Percentiles rank a stretch among this genome's conserved stretches.
Conservation (phyloP, 1,284 basidiomycete species). For the Moesziomyces antarcticus region DNA sequence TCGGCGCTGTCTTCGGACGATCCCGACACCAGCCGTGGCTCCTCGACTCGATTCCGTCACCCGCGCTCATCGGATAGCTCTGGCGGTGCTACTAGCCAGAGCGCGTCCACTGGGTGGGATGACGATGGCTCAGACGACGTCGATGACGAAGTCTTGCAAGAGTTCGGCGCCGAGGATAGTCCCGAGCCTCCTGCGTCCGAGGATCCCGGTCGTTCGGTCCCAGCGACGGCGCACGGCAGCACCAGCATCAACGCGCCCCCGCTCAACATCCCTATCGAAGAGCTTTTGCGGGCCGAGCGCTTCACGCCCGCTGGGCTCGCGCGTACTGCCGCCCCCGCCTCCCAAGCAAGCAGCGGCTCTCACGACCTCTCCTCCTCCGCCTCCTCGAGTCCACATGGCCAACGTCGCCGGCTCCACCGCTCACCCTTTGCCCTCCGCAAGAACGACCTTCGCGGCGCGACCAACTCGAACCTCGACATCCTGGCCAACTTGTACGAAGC, state of each 20-base stretch:
- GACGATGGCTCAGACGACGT: slow-evolving; percentile 1
- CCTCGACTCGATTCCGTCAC: slow-evolving; percentile 11
- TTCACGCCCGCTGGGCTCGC: slow-evolving; percentile 18
- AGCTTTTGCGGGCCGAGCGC: slow-evolving; percentile 27
- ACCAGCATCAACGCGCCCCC: slow-evolving; percentile 23
- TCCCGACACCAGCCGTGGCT: slow-evolving; percentile 29
- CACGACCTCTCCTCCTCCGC: slow-evolving; percentile 8
- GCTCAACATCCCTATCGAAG: slow-evolving; percentile 48
- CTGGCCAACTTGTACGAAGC: slow-evolving; percentile 18
- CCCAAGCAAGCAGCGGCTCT: slow-evolving; percentile 10
- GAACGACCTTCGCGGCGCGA: slow-evolving; percentile 36
- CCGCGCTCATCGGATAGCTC: slow-evolving; percentile 19
- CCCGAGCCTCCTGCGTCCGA: neutral
- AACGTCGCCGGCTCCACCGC: slow-evolving; percentile 3
- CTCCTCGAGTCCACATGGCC: slow-evolving; percentile 5
- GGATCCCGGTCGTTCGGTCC: neutral
- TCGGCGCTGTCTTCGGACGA: slow-evolving; percentile 8
- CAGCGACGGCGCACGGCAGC: neutral
- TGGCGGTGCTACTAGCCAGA: neutral
- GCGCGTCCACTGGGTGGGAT: slow-evolving; percentile 2
- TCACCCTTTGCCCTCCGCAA: slow-evolving; percentile 10
- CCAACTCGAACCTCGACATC: slow-evolving; percentile 21
- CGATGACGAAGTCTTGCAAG: slow-evolving; percentile 1
- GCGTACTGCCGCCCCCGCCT: neutral
- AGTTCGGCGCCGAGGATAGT: neutral